phyloP scores from a whole-genome alignment of 257 asterid genomes.

The Ehretia macrophylla region DNA sequence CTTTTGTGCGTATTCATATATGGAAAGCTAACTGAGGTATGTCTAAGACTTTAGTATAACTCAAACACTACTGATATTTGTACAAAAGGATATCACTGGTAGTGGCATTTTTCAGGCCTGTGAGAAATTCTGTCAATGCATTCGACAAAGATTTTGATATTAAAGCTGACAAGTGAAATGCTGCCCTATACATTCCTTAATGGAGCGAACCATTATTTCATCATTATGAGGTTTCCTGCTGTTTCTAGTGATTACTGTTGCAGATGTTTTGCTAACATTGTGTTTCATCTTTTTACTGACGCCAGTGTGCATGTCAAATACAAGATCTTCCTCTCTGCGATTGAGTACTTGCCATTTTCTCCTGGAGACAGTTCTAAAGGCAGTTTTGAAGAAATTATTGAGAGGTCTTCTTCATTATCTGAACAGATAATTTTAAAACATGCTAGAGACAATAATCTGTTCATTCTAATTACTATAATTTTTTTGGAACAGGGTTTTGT shows the following conservation, averaged over 20 bases:
- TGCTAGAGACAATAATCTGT: conserved; percentile 1
- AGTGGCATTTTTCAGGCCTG: no score
- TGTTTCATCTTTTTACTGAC: conserved; percentile 19
- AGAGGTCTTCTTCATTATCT: conserved; percentile 50
- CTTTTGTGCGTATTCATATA: no score
- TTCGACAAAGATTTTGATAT: no score
- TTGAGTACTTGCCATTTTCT: conserved; percentile 81
- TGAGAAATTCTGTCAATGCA: no score
- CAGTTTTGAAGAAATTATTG: conserved; percentile 89
- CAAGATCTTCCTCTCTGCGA: conserved; percentile 84
- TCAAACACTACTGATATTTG: no score
- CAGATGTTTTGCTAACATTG: conserved; percentile 7
- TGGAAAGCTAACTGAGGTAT: no score
- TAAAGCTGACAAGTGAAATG: neutral
- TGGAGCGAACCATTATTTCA: neutral
- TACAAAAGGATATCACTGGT: no score
- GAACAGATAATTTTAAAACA: conserved; percentile 5
- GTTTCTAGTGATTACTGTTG: neutral
- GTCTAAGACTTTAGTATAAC: no score
- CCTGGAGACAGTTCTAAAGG: conserved; percentile 70
- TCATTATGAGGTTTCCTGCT: neutral
- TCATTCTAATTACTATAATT: neutral
- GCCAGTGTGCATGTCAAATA: conserved; percentile 78
- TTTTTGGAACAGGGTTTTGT: conserved; percentile 54
- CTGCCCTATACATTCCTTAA: neutral